Evolutionary conservation across 495 filamentous ascomycete genomes (phyloP), one percentile per base, ranked within the genome.

Genomic region (Aspergillus mulundensis): DNA sequence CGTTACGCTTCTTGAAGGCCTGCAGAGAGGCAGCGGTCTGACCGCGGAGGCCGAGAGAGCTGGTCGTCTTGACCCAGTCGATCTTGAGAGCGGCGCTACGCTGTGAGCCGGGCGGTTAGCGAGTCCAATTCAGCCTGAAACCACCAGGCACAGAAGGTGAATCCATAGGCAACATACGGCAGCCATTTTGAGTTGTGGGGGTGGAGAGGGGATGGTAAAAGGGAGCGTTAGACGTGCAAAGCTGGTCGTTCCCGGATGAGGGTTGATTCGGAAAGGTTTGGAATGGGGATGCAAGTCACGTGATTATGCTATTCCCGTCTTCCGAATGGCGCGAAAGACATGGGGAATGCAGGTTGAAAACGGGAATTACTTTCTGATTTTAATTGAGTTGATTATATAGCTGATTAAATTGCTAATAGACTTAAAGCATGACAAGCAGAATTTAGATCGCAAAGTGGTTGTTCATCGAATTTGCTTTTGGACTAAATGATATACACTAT

Each of bases 1-100:
- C 95, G 81, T 97, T 97, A 77, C 95, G 94, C 85, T 95, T 93
- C 82, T 99, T 99, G 87, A 99, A 99, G 62, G 89, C 78, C 70
- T 90, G 85, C 49, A 99, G 89, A 51, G 92, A 87, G 61, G 87
- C 75, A 56, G 87, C 90, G 61, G 95, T 99, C 76, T 89, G 88
- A 69, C 95, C 95, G 77, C 88, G 90, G 73, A 99, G 89, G 67
- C 94, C 93, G 67, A 99, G 91, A 66, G 90, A 92, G 72, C 80
- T 84, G 73, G 85, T 85, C 69, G 97, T 83, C 78, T 90, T 90
- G 76, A 80, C 81, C 95, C 95, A 99, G 85, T 99, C 94, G 83
- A 99, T 85, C 84, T 96, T 99, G 77, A 93, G 84, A 78, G 95
- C 91, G 79, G 94, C 93, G 84, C 90, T 94, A 81, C 91, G 88